Conservation (phyloP, 139 green algal species). For the Auxenochlorella protothecoides region DNA sequence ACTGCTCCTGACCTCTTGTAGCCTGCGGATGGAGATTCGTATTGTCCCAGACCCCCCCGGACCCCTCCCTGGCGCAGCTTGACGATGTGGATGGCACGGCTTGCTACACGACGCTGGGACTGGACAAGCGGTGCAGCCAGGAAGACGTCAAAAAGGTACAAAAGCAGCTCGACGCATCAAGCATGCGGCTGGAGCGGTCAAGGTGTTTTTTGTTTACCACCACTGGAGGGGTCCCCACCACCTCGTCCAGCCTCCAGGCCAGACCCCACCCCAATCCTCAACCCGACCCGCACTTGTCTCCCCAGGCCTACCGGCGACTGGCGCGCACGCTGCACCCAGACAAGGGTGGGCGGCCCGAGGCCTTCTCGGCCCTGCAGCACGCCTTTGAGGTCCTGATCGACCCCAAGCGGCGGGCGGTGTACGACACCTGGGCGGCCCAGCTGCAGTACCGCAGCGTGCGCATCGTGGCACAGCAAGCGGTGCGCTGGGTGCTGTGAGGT, state of each 20-base stretch:
- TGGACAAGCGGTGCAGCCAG: slow-evolving; percentile 16
- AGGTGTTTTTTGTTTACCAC: not conserved
- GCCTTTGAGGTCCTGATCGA: slow-evolving; percentile 57
- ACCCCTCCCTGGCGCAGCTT: slow-evolving; percentile 18
- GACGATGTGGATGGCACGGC: slow-evolving; percentile 44
- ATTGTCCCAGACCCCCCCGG: not conserved
- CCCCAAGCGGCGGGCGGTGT: slow-evolving; percentile 33
- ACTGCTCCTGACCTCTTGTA: not conserved
- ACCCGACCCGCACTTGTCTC: not conserved
- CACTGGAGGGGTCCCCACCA: not conserved
- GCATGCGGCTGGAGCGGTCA: not conserved
- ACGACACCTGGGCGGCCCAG: slow-evolving; percentile 57
- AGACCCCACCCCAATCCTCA: not conserved
- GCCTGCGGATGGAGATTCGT: too few relatives aligned
- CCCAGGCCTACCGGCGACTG: slow-evolving; percentile 47
- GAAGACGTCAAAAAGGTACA: slow-evolving; percentile 35
- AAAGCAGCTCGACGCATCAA: not conserved
- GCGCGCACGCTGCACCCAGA: slow-evolving; percentile 63
- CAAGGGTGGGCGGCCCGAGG: slow-evolving; percentile 54
- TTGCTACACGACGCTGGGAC: slow-evolving; percentile 28
- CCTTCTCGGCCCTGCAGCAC: slow-evolving; percentile 39
- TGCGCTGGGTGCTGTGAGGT: not conserved
- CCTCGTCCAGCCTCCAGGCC: not conserved
- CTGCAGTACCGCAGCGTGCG: slow-evolving; percentile 45
- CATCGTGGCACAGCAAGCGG: slow-evolving; percentile 2